Base-by-base conservation (phyloP, 202 grass and related monocot species). In the Eragrostis tef region DNA sequence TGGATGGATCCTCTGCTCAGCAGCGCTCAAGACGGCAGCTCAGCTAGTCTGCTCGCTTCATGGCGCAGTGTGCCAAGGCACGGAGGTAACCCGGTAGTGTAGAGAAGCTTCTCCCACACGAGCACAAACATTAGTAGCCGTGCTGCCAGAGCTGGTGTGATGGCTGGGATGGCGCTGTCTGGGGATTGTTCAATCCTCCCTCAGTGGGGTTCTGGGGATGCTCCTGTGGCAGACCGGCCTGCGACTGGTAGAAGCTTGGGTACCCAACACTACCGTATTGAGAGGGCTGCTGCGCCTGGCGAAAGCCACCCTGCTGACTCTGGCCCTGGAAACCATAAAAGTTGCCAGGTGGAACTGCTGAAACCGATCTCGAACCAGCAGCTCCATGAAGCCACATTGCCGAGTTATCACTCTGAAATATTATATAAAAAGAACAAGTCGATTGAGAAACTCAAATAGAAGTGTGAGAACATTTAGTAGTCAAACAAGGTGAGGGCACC, bases 81-180 rank as follows among this genome's bases (percentile, higher is more conserved):
- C 8, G 17, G 11, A 50, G 51, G 53, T 78, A 82, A 67, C 31
- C 22, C 61, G 57, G 71, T 77, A 77, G 47, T 31, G 15, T 77
- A 77, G 83, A 82, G 59, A 78, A 60, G 73, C 73, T 53, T 86
- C 73, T 81, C 44, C 59, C 59, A 21, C 45, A 48, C 51, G 43
- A 82, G 67, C 21, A 73, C 79, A 79, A 25, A 56, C 64, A 71
- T 88, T 83, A 98, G 83, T 95, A 98, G 68, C 67, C 86, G 81
- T 98, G 91, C 54, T 95, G 96, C 96, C 96, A 98, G 79, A 98
- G 84, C 78, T 95, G 96, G 78, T 95, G 86, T 49, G 92, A 89
- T 15, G 77, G 73, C 78, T 91, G 92, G 49, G 82, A 75, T 17
- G 84, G 86, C 46, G 82, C 58, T 3, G 86, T 72, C 74, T 89